phyloP scores from a whole-genome alignment of 2,329 filamentous ascomycete species.

The Scytalidium lignicola region DNA sequence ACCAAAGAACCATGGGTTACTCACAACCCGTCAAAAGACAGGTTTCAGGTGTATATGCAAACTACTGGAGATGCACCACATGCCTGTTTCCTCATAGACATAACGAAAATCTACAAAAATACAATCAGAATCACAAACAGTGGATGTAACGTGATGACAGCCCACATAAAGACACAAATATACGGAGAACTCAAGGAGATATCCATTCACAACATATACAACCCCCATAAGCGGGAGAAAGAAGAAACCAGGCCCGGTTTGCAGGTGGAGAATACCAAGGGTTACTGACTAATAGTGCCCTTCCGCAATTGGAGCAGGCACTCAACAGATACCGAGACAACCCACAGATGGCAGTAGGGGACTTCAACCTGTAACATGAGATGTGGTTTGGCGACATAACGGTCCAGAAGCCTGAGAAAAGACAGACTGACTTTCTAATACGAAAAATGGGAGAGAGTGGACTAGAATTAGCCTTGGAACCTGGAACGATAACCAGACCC shows the following conservation, averaged over 20 bases:
- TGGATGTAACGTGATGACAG: too few relatives aligned
- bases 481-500: background rate
- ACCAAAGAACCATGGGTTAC: conserved; percentile 15
- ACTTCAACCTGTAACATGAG: conserved; percentile 2
- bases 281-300: background rate
- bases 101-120: background rate
- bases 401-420: background rate
- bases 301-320: background rate
- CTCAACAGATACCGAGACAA: background rate
- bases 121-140: background rate
- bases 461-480: background rate
- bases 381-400: background rate
- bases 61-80: background rate
- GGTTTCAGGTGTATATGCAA: conserved; percentile 14
- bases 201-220: background rate
- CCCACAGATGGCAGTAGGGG: conserved; percentile 2
- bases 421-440: background rate
- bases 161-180: too few relatives aligned
- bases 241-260: background rate
- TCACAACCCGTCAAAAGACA: conserved; percentile 17
- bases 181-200: background rate
- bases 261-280: background rate
- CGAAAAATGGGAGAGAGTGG: background rate
- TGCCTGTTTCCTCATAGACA: background rate
- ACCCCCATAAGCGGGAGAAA: background rate